Evolutionary conservation across 2,329 filamentous ascomycete species (phyloP).

Genomic region (Penicillium decumbens): DNA sequence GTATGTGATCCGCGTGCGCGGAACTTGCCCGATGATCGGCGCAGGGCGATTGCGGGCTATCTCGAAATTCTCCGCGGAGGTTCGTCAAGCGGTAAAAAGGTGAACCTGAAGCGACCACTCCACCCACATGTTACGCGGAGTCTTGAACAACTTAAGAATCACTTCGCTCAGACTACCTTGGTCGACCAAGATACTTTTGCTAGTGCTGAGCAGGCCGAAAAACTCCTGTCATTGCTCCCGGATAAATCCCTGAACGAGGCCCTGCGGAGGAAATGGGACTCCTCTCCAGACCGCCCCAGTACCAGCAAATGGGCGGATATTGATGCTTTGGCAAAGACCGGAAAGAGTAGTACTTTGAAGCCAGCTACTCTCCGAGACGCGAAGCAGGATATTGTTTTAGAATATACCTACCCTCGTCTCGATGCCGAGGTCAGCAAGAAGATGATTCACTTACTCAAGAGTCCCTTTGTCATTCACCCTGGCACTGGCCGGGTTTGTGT

Average conservation of each 20-base stretch:
- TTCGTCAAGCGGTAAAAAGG: conserved; percentile 77
- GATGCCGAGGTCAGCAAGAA: conserved; percentile 98
- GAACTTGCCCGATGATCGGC: conserved; percentile 76
- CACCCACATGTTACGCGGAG: conserved; percentile 87
- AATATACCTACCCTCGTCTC: conserved; percentile 95
- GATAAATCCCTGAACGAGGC: conserved; percentile 72
- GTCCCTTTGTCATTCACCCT: conserved; percentile 92
- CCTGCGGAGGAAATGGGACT: conserved; percentile 85
- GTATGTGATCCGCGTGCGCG: conserved; percentile 88
- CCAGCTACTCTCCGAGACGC: conserved; percentile 71
- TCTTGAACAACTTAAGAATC: conserved; percentile 73
- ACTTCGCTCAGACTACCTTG: conserved; percentile 81
- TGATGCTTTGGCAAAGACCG: conserved; percentile 73
- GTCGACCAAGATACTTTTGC: conserved; percentile 82
- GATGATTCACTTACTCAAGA: conserved; percentile 95
- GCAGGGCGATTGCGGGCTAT: conserved; percentile 81
- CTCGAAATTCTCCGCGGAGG: conserved; percentile 86
- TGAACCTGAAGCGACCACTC: conserved; percentile 76
- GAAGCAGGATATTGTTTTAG: conserved; percentile 92
- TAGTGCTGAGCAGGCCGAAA: conserved; percentile 63
- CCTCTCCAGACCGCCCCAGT: conserved; percentile 70
- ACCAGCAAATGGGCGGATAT: conserved; percentile 91
- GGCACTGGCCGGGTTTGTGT: conserved; percentile 93
- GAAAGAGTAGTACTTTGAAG: conserved; percentile 68
- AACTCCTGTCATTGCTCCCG: conserved; percentile 77